phyloP scores from a whole-genome alignment of 2,329 filamentous ascomycete genomes.

The Westerdykella aurantiaca region DNA sequence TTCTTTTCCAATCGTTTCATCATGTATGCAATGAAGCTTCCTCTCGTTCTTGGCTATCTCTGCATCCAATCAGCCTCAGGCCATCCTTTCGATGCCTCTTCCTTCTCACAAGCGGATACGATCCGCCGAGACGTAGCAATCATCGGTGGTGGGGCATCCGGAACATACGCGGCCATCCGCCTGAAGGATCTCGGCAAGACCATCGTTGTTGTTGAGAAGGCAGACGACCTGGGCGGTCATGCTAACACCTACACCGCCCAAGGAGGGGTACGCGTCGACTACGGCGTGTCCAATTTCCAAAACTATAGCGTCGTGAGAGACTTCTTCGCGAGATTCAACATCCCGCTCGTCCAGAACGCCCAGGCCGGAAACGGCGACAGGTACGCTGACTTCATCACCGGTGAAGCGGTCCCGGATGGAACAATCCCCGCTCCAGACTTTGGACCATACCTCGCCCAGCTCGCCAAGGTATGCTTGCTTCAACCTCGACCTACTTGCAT shows the following conservation, averaged over 20 bases:
- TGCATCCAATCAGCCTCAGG: too few relatives aligned
- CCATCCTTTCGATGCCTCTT: not conserved
- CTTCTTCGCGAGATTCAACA: conserved; percentile 42
- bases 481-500: too few relatives aligned
- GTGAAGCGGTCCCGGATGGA: too few relatives aligned
- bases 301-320: conserved; percentile 37
- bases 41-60: too few relatives aligned
- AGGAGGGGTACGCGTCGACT: conserved; percentile 25
- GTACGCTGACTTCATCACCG: too few relatives aligned
- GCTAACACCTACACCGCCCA: conserved; percentile 45
- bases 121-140: conserved; percentile 28
- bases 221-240: conserved; percentile 43
- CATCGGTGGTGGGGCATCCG: conserved; percentile 41
- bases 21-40: too few relatives aligned
- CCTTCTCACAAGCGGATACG: not conserved
- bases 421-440: too few relatives aligned
- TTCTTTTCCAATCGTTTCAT: too few relatives aligned
- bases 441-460: too few relatives aligned
- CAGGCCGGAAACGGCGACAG: too few relatives aligned
- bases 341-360: too few relatives aligned
- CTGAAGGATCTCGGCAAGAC: conserved; percentile 36
- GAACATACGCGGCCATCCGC: conserved; percentile 39
- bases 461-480: too few relatives aligned
- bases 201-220: conserved; percentile 39
- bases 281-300: conserved; percentile 34